These are phyloP conservation scores for Asterella californica DNA, from an alignment of 225 moss, liverwort and hornwort genomes.

Conservation along the genomic window DNA sequence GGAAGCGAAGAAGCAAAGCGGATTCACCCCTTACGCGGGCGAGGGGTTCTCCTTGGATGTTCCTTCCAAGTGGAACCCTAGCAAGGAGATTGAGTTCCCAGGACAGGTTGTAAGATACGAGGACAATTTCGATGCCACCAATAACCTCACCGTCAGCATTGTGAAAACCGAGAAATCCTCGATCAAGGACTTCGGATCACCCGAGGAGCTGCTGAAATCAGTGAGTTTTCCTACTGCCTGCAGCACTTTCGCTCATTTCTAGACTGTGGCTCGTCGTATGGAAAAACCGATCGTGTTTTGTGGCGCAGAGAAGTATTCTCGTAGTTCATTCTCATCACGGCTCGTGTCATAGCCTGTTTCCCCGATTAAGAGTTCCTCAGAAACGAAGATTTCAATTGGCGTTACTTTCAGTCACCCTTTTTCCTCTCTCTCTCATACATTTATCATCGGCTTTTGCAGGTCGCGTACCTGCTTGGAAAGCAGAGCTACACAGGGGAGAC, in stretches of 20 bases:
- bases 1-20: conserved; percentile 44
- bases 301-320: too few species aligned
- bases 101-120: conserved; percentile 89
- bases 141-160: conserved; percentile 67
- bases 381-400: too few species aligned
- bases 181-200: conserved; percentile 76
- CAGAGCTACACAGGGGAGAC: conserved; percentile 79
- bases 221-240: conserved; percentile 33
- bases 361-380: too few species aligned
- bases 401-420: background rate
- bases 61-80: conserved; percentile 94
- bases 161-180: conserved; percentile 59
- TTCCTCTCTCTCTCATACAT: background rate
- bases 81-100: conserved; percentile 90
- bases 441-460: conserved; percentile 34
- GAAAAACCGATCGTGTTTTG: too few species aligned
- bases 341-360: too few species aligned
- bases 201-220: conserved; percentile 73
- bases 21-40: conserved; percentile 56
- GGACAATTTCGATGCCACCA: conserved; percentile 72
- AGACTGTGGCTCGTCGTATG: too few species aligned
- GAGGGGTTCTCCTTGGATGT: conserved; percentile 57
- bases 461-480: conserved; percentile 70
- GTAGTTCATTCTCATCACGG: too few species aligned
- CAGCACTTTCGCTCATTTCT: background rate